Evolutionary conservation across 148 eudicot species (phyloP), one percentile per base, ranked within the genome.

Genomic region (Nepenthes mirabilis): DNA sequence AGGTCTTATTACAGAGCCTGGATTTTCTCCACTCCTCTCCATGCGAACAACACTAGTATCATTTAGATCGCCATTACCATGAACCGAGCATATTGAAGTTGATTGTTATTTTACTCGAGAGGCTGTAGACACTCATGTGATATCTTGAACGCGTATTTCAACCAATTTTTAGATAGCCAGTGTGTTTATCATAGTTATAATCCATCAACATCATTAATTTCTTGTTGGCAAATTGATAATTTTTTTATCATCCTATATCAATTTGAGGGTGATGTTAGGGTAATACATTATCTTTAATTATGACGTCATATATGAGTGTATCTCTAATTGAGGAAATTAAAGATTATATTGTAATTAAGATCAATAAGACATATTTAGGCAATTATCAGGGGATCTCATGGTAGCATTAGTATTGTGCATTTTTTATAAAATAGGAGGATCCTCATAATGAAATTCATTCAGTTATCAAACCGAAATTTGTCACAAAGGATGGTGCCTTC

Each of bases 221-320:
- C 23, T 23, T 11, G 14, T 50, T 50, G 14, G 11, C 53, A 50
- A 50, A 50, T 50, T 50, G 53, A 11, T 50, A 23, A 12, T 11
- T 50, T 50, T 50, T 50, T 50, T 6, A 50, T 50, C 53, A 3
- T 5, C 53, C 53, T 6, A 2, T 12, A 50, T 50, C 53, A 50
- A 50, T 23, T 50, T 50, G 2, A 12, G 14, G 53, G 65, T 23
- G 85, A 90, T 35, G 8, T 40, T 23, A 23, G 23, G 23, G 23
- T 23, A 23, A 23, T 23, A 23, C 23, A 23, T 23, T 23, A 23
- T 23, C 23, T 23, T 23, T 23, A 23, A 23, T 23, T 23, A 23
- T 23, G 23, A 23, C 23, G 23, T 23, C 0, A 23, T 23, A 23
- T 23, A 23, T 23, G 23, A 23, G 23, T 23, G 23, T 23, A 23